A percentile compares a stretch with the other conserved stretches of the same genome.
These are phyloP conservation scores for Crucibulum parvulum DNA, from an alignment of 1,284 basidiomycete genomes.

Conservation along the genomic window DNA sequence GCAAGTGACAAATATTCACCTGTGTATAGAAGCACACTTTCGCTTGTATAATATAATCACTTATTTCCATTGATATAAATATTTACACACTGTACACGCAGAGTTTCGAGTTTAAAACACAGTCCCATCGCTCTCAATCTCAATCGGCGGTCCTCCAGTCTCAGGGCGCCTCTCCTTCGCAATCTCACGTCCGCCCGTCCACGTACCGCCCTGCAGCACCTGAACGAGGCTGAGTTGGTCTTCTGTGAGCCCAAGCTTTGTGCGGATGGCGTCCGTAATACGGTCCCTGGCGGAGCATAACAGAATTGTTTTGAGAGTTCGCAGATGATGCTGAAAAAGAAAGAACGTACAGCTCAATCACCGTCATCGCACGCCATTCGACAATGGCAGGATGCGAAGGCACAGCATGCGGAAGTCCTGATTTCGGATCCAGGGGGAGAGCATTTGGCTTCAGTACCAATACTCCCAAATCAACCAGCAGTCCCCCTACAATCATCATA, in stretches of 20 bases:
- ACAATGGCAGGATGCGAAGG: constrained; percentile 90
- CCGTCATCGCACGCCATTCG: constrained; percentile 95
- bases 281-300: constrained; percentile 64
- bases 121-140: constrained; percentile 86
- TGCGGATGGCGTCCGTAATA: constrained; percentile 76
- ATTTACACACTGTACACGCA: no score
- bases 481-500: constrained; percentile 64
- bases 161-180: constrained; percentile 79
- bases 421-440: constrained; percentile 52
- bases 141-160: constrained; percentile 87
- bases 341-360: constrained; percentile 81
- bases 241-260: constrained; percentile 55
- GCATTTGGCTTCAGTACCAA: constrained; percentile 63
- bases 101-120: constrained; percentile 60
- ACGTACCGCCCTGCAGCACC: constrained; percentile 92
- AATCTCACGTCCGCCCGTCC: constrained; percentile 95
- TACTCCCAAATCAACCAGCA: constrained; percentile 87
- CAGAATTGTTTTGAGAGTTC: background rate
- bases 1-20: no score
- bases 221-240: constrained; percentile 79
- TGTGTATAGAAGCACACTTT: no score
- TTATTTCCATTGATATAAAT: no score
- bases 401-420: constrained; percentile 66
- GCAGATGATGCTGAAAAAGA: background rate
- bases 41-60: no score